Evolutionary conservation across 257 asterid species (phyloP).

Genomic region (Solanum commersonii): DNA sequence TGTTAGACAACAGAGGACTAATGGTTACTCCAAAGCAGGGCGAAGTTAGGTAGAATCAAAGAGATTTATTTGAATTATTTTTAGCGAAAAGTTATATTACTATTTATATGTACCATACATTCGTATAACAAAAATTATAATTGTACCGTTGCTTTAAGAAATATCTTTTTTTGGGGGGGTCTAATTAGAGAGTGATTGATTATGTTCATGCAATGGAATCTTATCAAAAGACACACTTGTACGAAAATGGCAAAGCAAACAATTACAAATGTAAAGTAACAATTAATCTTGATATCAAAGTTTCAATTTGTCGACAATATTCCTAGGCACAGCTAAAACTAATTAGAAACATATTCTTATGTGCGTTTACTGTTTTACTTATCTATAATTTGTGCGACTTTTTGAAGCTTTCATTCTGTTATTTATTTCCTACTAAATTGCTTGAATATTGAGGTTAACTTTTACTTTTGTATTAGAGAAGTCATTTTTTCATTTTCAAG

Average conservation of each 20-base stretch:
- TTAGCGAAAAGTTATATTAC: too few species aligned
- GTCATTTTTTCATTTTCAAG: too few species aligned
- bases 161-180: too few species aligned
- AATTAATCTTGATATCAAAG: neutral
- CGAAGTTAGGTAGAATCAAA: too few species aligned
- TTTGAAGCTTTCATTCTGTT: neutral
- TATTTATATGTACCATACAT: too few species aligned
- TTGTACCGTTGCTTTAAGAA: too few species aligned
- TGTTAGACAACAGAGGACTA: neutral
- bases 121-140: too few species aligned
- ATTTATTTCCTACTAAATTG: neutral
- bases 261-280: neutral
- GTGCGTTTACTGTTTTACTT: neutral
- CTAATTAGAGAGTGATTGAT: neutral
- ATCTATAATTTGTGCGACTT: neutral
- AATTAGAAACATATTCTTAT: neutral
- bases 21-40: neutral
- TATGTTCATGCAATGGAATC: neutral
- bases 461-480: neutral
- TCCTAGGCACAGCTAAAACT: neutral
- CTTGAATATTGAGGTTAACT: neutral
- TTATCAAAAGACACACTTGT: neutral
- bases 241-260: neutral
- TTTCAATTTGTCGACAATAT: neutral
- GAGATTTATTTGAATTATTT: too few species aligned